These are phyloP conservation scores for Leucocoprinus leucothites DNA, from an alignment of 768 basidiomycete genomes.

Conservation along the genomic window DNA sequence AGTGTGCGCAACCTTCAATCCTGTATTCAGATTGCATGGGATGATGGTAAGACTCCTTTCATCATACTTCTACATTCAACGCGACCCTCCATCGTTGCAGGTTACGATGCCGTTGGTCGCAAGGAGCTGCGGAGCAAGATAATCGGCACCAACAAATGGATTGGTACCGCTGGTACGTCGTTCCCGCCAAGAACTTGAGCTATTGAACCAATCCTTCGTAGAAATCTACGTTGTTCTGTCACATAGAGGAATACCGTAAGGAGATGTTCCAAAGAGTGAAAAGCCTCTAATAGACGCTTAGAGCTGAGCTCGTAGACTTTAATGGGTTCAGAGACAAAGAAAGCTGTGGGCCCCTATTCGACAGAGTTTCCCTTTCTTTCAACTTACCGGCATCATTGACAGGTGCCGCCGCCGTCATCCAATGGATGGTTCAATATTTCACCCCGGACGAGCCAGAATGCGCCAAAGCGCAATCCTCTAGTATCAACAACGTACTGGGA, in stretches of 20 bases:
- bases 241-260: conserved; percentile 80
- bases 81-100: conserved; percentile 32
- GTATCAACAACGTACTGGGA: conserved; percentile 51
- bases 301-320: conserved; percentile 66
- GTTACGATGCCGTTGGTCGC: conserved; percentile 69
- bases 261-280: conserved; percentile 5
- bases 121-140: conserved; percentile 53
- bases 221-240: conserved; percentile 80
- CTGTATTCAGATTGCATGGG: conserved; percentile 85
- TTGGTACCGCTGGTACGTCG: conserved; percentile 71
- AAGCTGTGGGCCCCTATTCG: conserved; percentile 33
- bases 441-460: conserved; percentile 21
- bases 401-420: conserved; percentile 49
- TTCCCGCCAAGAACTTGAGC: neutral
- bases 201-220: conserved; percentile 1
- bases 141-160: conserved; percentile 65
- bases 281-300: conserved; percentile 20
- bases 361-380: neutral
- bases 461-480: conserved; percentile 26
- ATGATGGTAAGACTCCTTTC: conserved; percentile 40
- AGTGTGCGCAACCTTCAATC: conserved; percentile 71
- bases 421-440: conserved; percentile 83
- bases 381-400: neutral
- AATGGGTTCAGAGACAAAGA: conserved; percentile 35
- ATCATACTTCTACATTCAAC: no score